Base-by-base conservation (phyloP, 164 flowering plant genomes). In the Aristolochia californica region DNA sequence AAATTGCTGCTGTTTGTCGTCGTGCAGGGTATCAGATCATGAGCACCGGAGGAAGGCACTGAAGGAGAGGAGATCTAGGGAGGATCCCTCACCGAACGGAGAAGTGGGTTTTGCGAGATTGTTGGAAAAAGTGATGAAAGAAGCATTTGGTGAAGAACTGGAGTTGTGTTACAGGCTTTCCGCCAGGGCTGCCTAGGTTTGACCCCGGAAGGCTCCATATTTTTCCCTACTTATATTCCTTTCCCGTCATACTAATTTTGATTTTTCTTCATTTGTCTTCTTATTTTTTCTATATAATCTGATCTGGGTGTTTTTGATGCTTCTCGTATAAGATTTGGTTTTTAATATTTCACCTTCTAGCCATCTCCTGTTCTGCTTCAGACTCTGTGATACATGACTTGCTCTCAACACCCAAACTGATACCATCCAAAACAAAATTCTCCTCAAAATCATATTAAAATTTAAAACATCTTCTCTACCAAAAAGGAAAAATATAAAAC, bases 21-120 rank as follows among this genome's bases (percentile, higher is more conserved):
- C 7, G 50, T 14, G 54, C 54, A 50, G 54, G 54, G 26, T 50
- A 22, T 24, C 54, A 13, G 54, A 50, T 50, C 54, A 50, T 50
- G 54, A 50, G 28, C 54, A 26, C 22, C 54, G 14, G 54, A 26
- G 27, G 27, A 26, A 50, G 28, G 54, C 54, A n/a, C 22, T 50
- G 22, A 48, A 22, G 10, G 40, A 34, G 27, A 50, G 54, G 54
- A 50, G 28, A 50, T 50, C 54, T 17, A 50, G 54, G 17, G 54
- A 22, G 54, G 11, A 15, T 22, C 15, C 26, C 15, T 50, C 27
- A 9, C 27, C 54, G 26, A 20, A 50, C 28, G 5, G 15, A 17
- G 54, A 50, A 50, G 26, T 50, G 54, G 54, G 54, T 50, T 15
- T 22, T 16, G 17, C 26, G 22, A 50, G 5, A 11, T 22, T 50